Base-by-base conservation (phyloP, 1,139 yeast genomes). In the Suhomyces guaymorum region DNA sequence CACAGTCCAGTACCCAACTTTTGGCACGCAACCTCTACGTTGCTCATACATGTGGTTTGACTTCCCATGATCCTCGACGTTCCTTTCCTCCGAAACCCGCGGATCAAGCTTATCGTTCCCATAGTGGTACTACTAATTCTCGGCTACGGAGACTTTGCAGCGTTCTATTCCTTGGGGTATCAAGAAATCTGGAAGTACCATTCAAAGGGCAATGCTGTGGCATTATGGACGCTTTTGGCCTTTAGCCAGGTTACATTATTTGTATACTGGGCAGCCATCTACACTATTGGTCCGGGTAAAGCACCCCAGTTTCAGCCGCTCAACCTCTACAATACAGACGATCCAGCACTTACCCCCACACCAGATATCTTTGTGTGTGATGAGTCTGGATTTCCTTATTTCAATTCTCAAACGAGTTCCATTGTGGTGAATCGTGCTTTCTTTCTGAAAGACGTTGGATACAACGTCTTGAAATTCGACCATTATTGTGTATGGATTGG, bases 401-500 rank as follows among this genome's bases (percentile, higher is more conserved):
- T 80, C 75, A 80, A 87, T 46, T 57, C 77, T 1, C 52, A 54
- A 7, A 78, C 86, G 39, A 60, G 69, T 26, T 69, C 81, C 5
- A 58, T 82, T 14, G 80, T 78, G 47, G 54, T 73, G 1, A 66
- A 73, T 8, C 59, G 90, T 35, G 49, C 78, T 2, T 81, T 73
- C 42, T 88, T 78, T 49, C 79, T 82, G 42, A 65, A 67, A 14
- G 62, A 67, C 29, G 33, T 56, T 36, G 62, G 63, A 0, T 49
- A 53, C 24, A 79, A 83, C 46, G 72, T 81, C 0, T 72, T 79
- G 1, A 63, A 72, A 38, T 76, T 78, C 51, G 92, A 83, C 51
- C 92, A 83, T 52, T 78, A 66, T 47, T 83, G 92, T 52, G 46
- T 75, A 3, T 81, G 82, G 78, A 55, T 82, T 4, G 88, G 88